phyloP scores from a whole-genome alignment of 768 basidiomycete genomes.

The Psilocybe subaeruginosa region DNA sequence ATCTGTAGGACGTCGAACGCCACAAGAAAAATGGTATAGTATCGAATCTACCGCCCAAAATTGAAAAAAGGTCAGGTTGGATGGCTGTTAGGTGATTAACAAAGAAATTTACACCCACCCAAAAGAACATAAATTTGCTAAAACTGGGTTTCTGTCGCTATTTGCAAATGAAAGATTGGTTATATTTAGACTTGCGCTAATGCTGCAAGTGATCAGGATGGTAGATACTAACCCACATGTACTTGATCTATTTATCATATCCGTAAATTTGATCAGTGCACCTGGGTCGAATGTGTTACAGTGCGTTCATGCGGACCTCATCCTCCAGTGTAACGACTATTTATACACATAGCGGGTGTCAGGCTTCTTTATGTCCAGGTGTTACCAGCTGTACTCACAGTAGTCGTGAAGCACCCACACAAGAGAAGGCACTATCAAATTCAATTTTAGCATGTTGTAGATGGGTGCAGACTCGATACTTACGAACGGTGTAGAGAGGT shows the following conservation, averaged over 20 bases:
- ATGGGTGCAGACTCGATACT: neutral
- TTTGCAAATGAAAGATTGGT: neutral
- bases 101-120: slow-evolving; percentile 28
- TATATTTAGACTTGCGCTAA: neutral
- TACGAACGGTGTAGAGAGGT: slow-evolving; percentile 2
- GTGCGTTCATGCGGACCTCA: neutral
- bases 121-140: slow-evolving; percentile 44
- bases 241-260: neutral
- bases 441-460: neutral
- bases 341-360: neutral
- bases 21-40: slow-evolving; percentile 46
- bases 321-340: slow-evolving; percentile 6
- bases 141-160: slow-evolving; percentile 37
- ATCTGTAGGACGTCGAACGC: slow-evolving; percentile 49
- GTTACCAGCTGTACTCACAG: neutral
- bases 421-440: neutral
- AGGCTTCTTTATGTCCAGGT: neutral
- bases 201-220: neutral
- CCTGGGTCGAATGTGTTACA: neutral
- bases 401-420: slow-evolving; percentile 6
- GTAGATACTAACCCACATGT: slow-evolving; percentile 1
- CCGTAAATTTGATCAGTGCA: neutral
- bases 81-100: neutral
- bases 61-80: neutral
- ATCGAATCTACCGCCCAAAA: slow-evolving; percentile 38